These are phyloP conservation scores for Aspergillus terreus DNA, from an alignment of 2,329 filamentous ascomycete species.

Conservation along the genomic window DNA sequence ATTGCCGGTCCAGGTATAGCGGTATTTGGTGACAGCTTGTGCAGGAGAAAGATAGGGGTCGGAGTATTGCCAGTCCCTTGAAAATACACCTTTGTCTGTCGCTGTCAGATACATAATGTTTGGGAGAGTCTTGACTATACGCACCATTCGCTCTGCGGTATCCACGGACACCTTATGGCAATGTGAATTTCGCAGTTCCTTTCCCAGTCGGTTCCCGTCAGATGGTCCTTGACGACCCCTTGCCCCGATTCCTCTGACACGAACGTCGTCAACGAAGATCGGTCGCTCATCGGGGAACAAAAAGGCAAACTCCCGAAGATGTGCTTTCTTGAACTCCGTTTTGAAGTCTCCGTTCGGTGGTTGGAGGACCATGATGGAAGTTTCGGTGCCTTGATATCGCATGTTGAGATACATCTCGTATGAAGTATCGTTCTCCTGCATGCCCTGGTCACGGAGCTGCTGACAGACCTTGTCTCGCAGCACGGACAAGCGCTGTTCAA, in stretches of 20 bases:
- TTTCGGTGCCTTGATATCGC: conserved; percentile 51
- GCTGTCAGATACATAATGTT: background rate
- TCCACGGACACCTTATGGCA: background rate
- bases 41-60: conserved; percentile 35
- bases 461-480: conserved; percentile 30
- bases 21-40: conserved; percentile 30
- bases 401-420: conserved; percentile 47
- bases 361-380: conserved; percentile 50
- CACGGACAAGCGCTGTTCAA: conserved; percentile 25
- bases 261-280: conserved; percentile 84
- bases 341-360: conserved; percentile 75
- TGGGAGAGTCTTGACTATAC: background rate
- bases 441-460: conserved; percentile 44
- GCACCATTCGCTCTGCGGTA: conserved; percentile 48
- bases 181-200: conserved; percentile 4
- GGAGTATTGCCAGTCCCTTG: conserved; percentile 14
- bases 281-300: conserved; percentile 68
- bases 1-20: conserved; percentile 67
- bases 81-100: conserved; percentile 22
- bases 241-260: conserved; percentile 57
- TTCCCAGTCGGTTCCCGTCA: conserved; percentile 17
- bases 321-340: conserved; percentile 76
- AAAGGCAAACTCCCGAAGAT: conserved; percentile 90
- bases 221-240: conserved; percentile 6
- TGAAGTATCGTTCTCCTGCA: conserved; percentile 36